These are phyloP conservation scores for Arctostaphylos glauca DNA, from an alignment of 148 eudicot genomes.

Conservation along the genomic window DNA sequence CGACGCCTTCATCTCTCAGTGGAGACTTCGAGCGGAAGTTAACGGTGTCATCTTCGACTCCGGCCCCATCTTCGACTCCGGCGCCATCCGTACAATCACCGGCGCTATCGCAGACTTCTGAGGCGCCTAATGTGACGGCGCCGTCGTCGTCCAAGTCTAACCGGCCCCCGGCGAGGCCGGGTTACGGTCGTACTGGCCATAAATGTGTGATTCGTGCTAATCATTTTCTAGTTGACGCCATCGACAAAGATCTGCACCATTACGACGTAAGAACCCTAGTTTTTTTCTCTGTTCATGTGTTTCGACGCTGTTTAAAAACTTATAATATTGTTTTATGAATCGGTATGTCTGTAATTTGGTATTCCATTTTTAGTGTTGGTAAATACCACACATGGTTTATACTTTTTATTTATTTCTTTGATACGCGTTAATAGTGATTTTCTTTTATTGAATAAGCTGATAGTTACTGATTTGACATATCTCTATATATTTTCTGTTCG, in stretches of 20 bases:
- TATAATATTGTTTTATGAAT: background rate
- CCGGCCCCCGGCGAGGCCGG: slow-evolving; percentile 54
- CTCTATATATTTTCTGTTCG: too few species aligned
- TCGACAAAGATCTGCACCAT: slow-evolving; percentile 50
- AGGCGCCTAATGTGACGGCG: background rate
- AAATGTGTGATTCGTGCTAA: slow-evolving; percentile 53
- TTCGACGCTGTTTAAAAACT: too few species aligned
- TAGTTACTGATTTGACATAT: too few species aligned
- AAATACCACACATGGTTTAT: background rate
- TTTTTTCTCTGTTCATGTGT: background rate
- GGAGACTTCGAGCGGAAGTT: slow-evolving; percentile 2
- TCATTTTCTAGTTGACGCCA: slow-evolving; percentile 57
- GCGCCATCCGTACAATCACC: background rate
- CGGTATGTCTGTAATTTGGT: background rate
- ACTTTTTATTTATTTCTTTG: background rate
- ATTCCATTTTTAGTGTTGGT: background rate
- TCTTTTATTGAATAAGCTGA: background rate
- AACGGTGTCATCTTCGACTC: background rate
- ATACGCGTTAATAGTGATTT: background rate
- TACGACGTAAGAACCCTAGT: slow-evolving; percentile 57
- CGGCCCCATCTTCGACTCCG: background rate
- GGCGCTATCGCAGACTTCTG: background rate
- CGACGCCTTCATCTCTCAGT: background rate
- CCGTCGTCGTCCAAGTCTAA: slow-evolving; percentile 40
- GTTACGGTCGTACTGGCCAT: slow-evolving; percentile 44